Evolutionary conservation across 768 basidiomycete species (phyloP), one percentile per base, ranked within the genome.

Genomic region (Kwoniella sp.): DNA sequence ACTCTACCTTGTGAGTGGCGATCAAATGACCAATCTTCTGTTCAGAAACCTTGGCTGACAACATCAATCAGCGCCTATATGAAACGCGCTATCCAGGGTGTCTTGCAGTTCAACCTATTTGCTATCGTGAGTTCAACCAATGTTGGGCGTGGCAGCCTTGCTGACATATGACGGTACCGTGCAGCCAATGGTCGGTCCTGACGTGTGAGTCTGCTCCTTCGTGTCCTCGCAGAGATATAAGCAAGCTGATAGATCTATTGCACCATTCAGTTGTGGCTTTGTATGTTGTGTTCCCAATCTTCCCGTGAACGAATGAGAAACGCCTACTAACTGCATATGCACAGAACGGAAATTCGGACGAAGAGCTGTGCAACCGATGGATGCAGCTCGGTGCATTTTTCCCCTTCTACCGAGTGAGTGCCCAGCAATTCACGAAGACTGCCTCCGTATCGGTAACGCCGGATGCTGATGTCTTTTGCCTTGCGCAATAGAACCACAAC

Each of bases 361-460:
- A 92, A 78, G 90, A 91, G 76, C 84, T 92, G 11, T 90, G 89
- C 80, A 88, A 87, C 67, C 85, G 91, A 20, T 92, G 91, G 91
- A 91, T 90, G 90, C 87, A 89, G 76, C 84, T 91, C n/a, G 84
- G 88, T 2, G 90, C 90, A 1, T 92, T 92, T 77, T 85, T 85
- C 28, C 90, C 90, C 4, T 92, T 92, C 83, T 91, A 86, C 78
- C 83, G 90, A 50, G 58, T 54, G 47, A 34, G 59, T 57, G 11
- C 23, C n/a, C 13, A 34, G n/a, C 41, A 45, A 37, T 13, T 37
- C 13, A 37, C 34, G 7, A 13, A 13, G 7, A 37, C 34, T 13
- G 5, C 34, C 20, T 20, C 26, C 41, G 34, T 52, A 30, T 37
- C 1, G 30, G 3, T 31, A 34, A 45, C 25, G 37, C 50, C 20